Base-by-base conservation (phyloP, 1,284 basidiomycete species). In the Rhodofomes roseus region DNA sequence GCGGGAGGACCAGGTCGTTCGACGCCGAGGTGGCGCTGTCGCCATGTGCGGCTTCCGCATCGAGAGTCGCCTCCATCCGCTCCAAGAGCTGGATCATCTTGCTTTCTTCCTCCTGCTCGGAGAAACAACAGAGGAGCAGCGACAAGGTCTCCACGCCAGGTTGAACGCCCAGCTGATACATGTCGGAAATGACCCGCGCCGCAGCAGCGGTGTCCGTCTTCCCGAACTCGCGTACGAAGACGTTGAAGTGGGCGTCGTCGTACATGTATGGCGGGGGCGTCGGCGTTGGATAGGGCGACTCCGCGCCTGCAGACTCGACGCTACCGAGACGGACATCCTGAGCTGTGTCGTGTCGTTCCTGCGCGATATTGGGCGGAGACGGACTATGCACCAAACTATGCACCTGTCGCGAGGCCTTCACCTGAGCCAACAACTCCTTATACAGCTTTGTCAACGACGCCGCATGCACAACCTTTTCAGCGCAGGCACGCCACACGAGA, bases 401-500 rank as follows among this genome's bases (percentile, higher is more conserved):
- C n/a, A 7, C 22, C 46, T 23, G 25, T 44, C 61, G 61, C 4
- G 65, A 54, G 2, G 51, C 46, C 9, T 43, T 58, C 23, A 69
- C 60, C 20, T 58, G 55, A 22, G 51, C 52, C 14, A 71, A 59
- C 23, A 74, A 64, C 20, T 60, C 22, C 56, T 62, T 0, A 67
- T 80, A 79, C 1, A 79, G 63, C 6, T 56, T 36, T 16, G 69
- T 60, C 4, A 62, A 48, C 11, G 66, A 63, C 0, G 44, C 37
- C 27, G 39, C 36, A 46, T 3, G 27, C 34, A 55, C 4, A 57
- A 55, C 20, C 62, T 62, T 34, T 67, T 56, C 18, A 14, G 71
- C 60, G 43, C 73, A 61, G 6, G 69, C 68, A 4, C 68, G 65
- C 79, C 79, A 79, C 0, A 76, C 70, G 27, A 80, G 62, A n/a